Conservation (phyloP, 495 filamentous ascomycete species). For the Collariella sp. region DNA sequence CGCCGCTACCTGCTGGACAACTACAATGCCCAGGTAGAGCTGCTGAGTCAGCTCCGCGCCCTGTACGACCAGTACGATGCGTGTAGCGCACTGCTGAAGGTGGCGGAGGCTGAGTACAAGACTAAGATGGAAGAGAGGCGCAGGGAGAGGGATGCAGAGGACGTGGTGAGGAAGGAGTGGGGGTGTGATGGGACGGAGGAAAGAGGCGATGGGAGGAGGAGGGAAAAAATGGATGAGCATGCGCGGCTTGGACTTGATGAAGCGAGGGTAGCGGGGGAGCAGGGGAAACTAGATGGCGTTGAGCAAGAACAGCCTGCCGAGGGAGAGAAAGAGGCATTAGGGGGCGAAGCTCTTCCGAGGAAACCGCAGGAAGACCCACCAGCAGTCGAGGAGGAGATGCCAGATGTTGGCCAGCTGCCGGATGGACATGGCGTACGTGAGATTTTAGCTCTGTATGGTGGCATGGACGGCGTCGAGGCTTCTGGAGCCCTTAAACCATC, state of each 20-base stretch:
- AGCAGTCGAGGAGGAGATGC: neutral
- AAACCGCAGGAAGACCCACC: neutral
- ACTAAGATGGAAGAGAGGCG: neutral
- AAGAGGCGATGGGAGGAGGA: neutral
- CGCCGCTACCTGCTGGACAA: constrained; percentile 1
- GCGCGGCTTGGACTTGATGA: no score
- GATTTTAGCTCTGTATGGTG: no score
- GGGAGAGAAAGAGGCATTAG: no score
- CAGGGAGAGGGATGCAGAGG: constrained; percentile 4
- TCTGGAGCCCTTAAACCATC: neutral
- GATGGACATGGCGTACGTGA: neutral
- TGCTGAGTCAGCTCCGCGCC: constrained; percentile 4
- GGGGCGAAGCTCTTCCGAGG: no score
- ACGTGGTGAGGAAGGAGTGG: constrained; percentile 6
- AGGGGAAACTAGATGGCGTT: no score
- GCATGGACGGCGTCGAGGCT: neutral
- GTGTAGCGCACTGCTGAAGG: neutral
- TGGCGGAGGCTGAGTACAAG: neutral
- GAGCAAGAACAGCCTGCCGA: no score
- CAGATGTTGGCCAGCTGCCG: neutral
- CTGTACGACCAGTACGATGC: neutral
- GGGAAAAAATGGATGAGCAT: neutral
- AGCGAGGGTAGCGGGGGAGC: neutral
- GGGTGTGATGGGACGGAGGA: neutral
- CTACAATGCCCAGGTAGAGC: constrained; percentile 1